phyloP scores from a whole-genome alignment of 306 rosid species.

The Cucurbita pepo region DNA sequence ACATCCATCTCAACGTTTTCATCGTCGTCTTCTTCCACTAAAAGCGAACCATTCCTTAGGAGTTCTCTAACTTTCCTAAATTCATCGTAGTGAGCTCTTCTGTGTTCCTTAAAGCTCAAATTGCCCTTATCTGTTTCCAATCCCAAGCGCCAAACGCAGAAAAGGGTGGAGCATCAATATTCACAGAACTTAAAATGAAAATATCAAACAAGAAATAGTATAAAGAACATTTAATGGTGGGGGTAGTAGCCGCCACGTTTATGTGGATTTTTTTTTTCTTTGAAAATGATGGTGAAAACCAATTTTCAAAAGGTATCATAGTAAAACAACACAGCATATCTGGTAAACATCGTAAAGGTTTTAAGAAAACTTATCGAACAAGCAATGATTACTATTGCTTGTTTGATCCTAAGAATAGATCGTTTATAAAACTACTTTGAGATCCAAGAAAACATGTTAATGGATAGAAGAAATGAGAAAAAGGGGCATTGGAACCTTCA shows the following conservation, averaged over 20 bases:
- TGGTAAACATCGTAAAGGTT: background rate
- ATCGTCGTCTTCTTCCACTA: constrained; percentile 50
- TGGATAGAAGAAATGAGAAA: background rate
- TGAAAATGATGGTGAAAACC: background rate
- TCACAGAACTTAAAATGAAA: background rate
- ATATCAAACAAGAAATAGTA: background rate
- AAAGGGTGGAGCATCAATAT: background rate
- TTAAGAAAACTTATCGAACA: background rate
- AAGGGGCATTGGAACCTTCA: constrained; percentile 34
- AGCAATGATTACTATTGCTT: background rate
- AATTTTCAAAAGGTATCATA: background rate
- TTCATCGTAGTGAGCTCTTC: constrained; percentile 84
- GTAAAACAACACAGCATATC: background rate
- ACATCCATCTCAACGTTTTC: constrained; percentile 12
- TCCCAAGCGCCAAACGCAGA: background rate
- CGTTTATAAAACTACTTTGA: background rate
- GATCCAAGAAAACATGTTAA: background rate
- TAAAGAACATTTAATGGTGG: background rate
- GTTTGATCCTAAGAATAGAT: background rate
- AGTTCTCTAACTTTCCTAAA: constrained; percentile 67
- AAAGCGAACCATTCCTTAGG: constrained; percentile 33
- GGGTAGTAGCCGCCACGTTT: background rate
- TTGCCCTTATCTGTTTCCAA: constrained; percentile 39
- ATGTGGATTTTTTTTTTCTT: background rate
- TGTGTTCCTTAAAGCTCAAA: constrained; percentile 47